phyloP scores from a whole-genome alignment of 1,284 basidiomycete species.

The Sporisorium exsertum region DNA sequence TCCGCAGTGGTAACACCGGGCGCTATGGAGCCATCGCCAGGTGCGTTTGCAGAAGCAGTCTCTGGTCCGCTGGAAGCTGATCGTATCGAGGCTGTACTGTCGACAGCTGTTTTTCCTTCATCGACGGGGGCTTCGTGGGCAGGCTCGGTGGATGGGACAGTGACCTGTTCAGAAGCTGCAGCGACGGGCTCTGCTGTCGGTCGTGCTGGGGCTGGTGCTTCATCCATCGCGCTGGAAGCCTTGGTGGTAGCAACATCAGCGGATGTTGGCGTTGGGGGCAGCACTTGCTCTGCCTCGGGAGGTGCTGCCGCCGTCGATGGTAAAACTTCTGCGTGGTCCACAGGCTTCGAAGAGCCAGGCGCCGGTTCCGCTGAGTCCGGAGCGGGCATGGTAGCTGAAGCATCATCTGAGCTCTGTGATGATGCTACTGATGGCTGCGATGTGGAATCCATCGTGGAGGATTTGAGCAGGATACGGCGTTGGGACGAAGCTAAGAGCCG shows the following conservation, averaged over 20 bases:
- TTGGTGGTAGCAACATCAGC: not conserved
- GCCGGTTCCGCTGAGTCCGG: not conserved
- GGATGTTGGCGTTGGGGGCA: not conserved
- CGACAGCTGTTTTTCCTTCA: not conserved
- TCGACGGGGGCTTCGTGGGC: not conserved
- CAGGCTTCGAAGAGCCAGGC: not conserved
- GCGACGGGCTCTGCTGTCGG: not conserved
- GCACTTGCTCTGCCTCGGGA: not conserved
- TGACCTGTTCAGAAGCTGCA: not conserved
- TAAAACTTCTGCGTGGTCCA: not conserved
- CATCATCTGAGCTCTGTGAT: not conserved
- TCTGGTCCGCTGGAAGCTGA: not conserved
- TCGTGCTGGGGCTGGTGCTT: not conserved
- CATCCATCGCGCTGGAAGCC: not conserved
- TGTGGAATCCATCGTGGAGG: slow-evolving; percentile 4
- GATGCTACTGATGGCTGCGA: not conserved
- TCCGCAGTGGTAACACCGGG: not conserved
- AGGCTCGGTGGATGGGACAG: not conserved
- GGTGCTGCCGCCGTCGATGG: not conserved
- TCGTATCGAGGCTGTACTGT: not conserved
- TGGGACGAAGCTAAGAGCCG: not conserved
- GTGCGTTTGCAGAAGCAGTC: not conserved
- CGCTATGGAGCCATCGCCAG: not conserved
- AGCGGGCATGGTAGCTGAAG: not conserved
- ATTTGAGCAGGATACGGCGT: not conserved